Evolutionary conservation across 225 moss, liverwort and hornwort species (phyloP), one percentile per base, ranked within the genome.

Genomic region (Takakia lepidozioides): DNA sequence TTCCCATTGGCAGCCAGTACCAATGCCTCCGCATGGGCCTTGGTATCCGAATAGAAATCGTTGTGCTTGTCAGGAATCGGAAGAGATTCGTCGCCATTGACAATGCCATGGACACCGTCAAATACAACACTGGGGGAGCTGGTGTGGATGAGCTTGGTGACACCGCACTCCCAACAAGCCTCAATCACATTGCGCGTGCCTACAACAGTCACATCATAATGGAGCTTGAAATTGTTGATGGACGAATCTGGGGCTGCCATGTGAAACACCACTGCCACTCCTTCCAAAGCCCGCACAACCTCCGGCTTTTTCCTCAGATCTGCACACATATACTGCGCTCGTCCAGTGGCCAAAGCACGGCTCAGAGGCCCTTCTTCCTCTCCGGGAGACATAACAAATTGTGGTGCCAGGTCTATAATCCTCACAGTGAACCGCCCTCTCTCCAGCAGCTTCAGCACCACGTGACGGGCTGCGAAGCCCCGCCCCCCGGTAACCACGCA

Each of bases 401-500:
- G 59, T 15, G 90, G 87, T 11, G 75, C 84, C 51, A 98, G 60
- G 74, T 98, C 95, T 69, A 83, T 46, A 37, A 98, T 85, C 22
- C 82, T 58, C 0, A 98, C 72, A 1, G 67, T 60, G 1, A 68
- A 90, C 11, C 75, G 71, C 7, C 62, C 80, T 29, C 71, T 77
- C 57, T 80, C 65, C 55, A 90, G 59, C 55, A 90, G 59, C 67
- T 85, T 74, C 52, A 65, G 63, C 54, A 98, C 90, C 62, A 90
- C 29, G 45, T 70, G 76, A 48, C 67, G 75, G 8, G 72, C 95
- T 0, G 61, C 68, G 19, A 98, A 90, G n/a, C 95, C 95, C 35
- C 90, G 67, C 27, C 95, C 95, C 10, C 95, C 95, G 15, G 90
- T 87, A 58, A 98, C 87, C 60, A 81, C 77, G 46, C 81, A 82